Base-by-base conservation (phyloP, 139 green algal genomes). In the Zygnema cylindricum region DNA sequence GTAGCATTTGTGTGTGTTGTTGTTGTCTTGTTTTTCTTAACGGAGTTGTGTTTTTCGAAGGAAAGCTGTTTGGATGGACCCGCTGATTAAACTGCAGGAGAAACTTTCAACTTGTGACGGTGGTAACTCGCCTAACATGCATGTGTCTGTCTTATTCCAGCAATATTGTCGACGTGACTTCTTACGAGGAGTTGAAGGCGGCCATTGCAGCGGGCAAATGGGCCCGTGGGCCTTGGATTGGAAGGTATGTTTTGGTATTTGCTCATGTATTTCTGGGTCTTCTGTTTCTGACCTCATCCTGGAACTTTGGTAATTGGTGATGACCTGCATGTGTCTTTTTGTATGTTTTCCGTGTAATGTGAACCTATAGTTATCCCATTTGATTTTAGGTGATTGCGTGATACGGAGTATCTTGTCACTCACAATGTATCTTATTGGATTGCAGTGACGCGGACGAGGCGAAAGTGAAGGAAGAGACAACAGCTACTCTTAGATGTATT, bases 81-180 rank as follows among this genome's bases (percentile, higher is more conserved):
- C 30, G 57, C 57, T 73, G 30, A 73, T n/a, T 73, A 25, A n/a
- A n/a, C 30, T n/a, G n/a, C n/a, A n/a, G n/a, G n/a, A n/a, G n/a
- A n/a, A n/a, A n/a, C n/a, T n/a, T n/a, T n/a, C n/a, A n/a, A n/a
- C n/a, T n/a, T n/a, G n/a, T n/a, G n/a, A n/a, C n/a, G n/a, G n/a
- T n/a, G n/a, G n/a, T n/a, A n/a, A n/a, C n/a, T n/a, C n/a, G n/a
- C n/a, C n/a, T n/a, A 73, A 73, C 57, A 73, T 81, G 11, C 57
- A 57, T 84, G 76, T 49, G n/a, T 43, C 2, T 84, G 33, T 35
- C 30, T 86, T 88, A 1, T 88, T 35, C 76, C 87, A 92, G 86
- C 0, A 98, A 98, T 91, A 98, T 99, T 81, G 95, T 98, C 38
- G 97, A 99, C 81, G 97, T 99, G 30, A 88, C 38, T 0, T 94